These are phyloP conservation scores for Oryza glumipatula DNA, from an alignment of 176 grass and related monocot species.

Conservation along the genomic window DNA sequence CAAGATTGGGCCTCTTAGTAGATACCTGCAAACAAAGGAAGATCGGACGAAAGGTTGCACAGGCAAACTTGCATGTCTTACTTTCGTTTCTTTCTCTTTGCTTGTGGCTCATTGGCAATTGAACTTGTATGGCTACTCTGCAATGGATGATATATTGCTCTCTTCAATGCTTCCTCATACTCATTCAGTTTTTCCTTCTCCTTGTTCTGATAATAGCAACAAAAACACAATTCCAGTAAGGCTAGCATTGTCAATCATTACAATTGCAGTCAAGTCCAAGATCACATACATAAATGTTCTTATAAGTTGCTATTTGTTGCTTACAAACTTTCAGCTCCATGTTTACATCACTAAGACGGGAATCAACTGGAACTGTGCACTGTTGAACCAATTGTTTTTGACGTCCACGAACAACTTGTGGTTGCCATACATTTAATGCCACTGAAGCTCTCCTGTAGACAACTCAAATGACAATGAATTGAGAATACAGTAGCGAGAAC, in stretches of 20 bases:
- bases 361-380: conserved; percentile 80
- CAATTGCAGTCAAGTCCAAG: conserved; percentile 29
- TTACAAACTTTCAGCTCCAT: conserved; percentile 98
- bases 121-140: conserved; percentile 27
- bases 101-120: conserved; percentile 35
- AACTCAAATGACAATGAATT: conserved; percentile 8
- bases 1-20: background rate
- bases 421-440: conserved; percentile 96
- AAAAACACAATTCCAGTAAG: conserved; percentile 51
- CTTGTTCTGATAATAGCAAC: conserved; percentile 57
- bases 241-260: conserved; percentile 3
- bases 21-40: conserved; percentile 26
- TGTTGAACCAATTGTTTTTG: conserved; percentile 96
- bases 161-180: conserved; percentile 60
- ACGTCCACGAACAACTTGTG: conserved; percentile 76
- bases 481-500: background rate
- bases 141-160: conserved; percentile 81
- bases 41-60: background rate
- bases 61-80: conserved; percentile 12
- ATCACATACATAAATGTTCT: conserved; percentile 80
- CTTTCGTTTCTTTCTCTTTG: conserved; percentile 66
- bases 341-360: conserved; percentile 65
- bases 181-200: conserved; percentile 68
- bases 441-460: conserved; percentile 76
- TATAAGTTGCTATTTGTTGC: conserved; percentile 82